phyloP scores from a whole-genome alignment of 1,284 basidiomycete genomes.

The Takashimella koratensis region DNA sequence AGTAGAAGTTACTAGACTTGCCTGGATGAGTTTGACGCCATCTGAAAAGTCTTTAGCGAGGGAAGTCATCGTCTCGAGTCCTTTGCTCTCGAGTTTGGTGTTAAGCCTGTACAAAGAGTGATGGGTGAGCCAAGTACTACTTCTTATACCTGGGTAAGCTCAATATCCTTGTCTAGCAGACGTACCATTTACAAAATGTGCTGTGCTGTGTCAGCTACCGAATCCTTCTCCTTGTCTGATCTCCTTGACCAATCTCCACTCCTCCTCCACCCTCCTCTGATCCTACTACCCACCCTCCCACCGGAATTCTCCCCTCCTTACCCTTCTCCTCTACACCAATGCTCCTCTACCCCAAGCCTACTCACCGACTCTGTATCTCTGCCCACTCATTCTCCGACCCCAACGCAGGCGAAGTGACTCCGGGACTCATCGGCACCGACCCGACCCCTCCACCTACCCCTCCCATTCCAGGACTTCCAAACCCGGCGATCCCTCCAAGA shows the following conservation, averaged over 20 bases:
- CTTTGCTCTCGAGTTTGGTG: conserved; percentile 81
- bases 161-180: not conserved
- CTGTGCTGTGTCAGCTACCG: conserved; percentile 11
- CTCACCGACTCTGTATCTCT: conserved; percentile 16
- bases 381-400: conserved; percentile 18
- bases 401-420: conserved; percentile 1
- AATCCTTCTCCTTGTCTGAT: not conserved
- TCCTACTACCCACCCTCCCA: too few species aligned
- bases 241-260: not conserved
- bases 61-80: conserved; percentile 84
- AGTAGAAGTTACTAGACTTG: conserved; percentile 24
- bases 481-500: not conserved
- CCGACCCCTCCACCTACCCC: not conserved
- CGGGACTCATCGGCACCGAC: not conserved
- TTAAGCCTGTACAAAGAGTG: conserved; percentile 72
- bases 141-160: not conserved
- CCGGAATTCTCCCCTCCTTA: too few species aligned
- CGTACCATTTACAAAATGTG: conserved; percentile 48
- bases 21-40: conserved; percentile 85
- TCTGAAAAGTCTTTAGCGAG: conserved; percentile 88
- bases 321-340: too few species aligned
- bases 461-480: not conserved
- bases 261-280: too few species aligned
- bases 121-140: not conserved
- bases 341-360: too few species aligned